A percentile compares a stretch with the other conserved stretches of the same genome.
These are phyloP conservation scores for Phytopythium ostracodes DNA, from an alignment of 352 stramenopile genomes.

Conservation along the genomic window DNA sequence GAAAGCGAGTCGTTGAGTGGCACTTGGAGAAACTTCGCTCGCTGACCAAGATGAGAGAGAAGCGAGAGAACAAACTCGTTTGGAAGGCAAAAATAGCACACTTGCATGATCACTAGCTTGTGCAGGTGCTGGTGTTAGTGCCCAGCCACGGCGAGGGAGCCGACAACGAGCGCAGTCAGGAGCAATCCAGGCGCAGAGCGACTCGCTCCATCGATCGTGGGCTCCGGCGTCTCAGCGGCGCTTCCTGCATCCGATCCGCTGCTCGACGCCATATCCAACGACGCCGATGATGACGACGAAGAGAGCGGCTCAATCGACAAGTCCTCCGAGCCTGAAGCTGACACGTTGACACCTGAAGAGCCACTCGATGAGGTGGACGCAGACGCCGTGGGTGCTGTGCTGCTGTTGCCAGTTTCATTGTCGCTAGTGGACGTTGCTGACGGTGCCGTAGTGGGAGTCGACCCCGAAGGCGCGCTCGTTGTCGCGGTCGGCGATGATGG, in stretches of 20 bases:
- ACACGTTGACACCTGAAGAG: not conserved
- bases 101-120: not conserved
- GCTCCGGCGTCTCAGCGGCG: not conserved
- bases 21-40: too few species aligned
- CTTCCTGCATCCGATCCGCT: not conserved
- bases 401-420: not conserved
- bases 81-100: constrained; percentile 8
- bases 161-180: not conserved
- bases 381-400: not conserved
- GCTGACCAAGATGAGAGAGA: not conserved
- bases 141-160: not conserved
- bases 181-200: not conserved
- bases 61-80: not conserved
- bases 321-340: constrained; percentile 3
- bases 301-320: not conserved
- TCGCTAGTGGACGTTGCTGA: not conserved
- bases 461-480: not conserved
- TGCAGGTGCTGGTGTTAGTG: too few species aligned
- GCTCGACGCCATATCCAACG: not conserved
- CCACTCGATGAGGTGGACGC: not conserved
- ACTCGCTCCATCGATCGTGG: not conserved
- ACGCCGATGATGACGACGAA: not conserved
- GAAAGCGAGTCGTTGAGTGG: not conserved
- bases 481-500: not conserved
- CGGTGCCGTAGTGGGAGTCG: not conserved